These are phyloP conservation scores for Oenanthe sinensis DNA, from an alignment of 129 eudicot species.

Conservation along the genomic window DNA sequence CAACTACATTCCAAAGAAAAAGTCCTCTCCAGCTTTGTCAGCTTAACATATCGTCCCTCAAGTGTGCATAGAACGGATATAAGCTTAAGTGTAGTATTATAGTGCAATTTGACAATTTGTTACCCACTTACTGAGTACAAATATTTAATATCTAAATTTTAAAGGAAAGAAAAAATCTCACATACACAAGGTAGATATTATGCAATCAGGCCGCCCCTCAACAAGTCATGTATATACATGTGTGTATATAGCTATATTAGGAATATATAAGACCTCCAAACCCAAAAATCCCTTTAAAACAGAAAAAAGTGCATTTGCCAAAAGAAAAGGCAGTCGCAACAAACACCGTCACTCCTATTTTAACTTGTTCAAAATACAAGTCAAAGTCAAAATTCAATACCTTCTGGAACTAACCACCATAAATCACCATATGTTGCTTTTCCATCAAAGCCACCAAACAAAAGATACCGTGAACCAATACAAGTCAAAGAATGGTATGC, in stretches of 20 bases:
- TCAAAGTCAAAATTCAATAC: slow-evolving; percentile 23
- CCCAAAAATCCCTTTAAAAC: not conserved
- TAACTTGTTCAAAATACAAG: not conserved
- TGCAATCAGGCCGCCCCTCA: not conserved
- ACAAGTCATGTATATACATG: not conserved
- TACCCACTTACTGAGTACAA: no score
- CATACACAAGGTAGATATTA: not conserved
- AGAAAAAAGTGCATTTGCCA: not conserved
- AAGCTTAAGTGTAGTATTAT: not conserved
- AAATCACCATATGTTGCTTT: slow-evolving; percentile 82
- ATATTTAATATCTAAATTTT: not conserved
- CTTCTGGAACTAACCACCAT: slow-evolving; percentile 99
- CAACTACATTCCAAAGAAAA: not conserved
- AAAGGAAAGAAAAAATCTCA: not conserved
- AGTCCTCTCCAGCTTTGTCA: not conserved
- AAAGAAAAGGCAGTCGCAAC: not conserved
- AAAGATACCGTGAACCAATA: slow-evolving; percentile 73
- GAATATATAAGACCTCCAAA: not conserved
- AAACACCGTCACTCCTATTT: not conserved
- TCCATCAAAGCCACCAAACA: slow-evolving; percentile 98
- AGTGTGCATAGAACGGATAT: not conserved
- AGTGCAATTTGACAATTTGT: no score
- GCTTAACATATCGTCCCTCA: not conserved
- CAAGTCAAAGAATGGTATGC: slow-evolving; percentile 91
- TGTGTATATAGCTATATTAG: not conserved